phyloP scores from a whole-genome alignment of 768 basidiomycete genomes.

The Lyophyllum shimeji region DNA sequence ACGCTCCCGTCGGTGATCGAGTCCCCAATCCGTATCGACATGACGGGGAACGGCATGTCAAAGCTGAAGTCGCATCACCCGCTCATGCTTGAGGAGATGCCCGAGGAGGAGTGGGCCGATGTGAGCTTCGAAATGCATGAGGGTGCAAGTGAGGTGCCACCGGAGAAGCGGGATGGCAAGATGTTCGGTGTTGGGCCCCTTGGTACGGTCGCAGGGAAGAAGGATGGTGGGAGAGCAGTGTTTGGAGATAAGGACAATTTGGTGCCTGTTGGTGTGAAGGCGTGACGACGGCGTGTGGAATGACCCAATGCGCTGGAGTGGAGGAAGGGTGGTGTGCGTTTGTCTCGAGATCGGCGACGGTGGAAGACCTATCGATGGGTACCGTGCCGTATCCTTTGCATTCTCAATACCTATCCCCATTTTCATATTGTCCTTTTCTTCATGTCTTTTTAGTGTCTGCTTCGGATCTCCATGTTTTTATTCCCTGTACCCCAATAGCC shows the following conservation, averaged over 20 bases:
- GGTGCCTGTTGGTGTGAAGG: slow-evolving; percentile 15
- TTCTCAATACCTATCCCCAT: not conserved
- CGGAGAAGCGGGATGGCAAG: slow-evolving; percentile 14
- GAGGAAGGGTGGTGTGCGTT: not conserved
- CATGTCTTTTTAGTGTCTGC: not conserved
- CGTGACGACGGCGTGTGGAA: not conserved
- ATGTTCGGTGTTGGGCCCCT: slow-evolving; percentile 1
- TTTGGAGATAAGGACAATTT: slow-evolving; percentile 56
- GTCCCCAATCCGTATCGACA: slow-evolving; percentile 54
- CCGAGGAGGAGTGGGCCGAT: slow-evolving; percentile 53
- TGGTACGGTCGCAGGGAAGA: slow-evolving; percentile 11
- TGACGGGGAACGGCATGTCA: slow-evolving; percentile 17
- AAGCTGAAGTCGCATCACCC: slow-evolving; percentile 34
- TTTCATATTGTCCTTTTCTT: not conserved
- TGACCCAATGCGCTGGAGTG: not conserved
- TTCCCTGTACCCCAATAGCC: not conserved
- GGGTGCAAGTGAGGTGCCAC: slow-evolving; percentile 1
- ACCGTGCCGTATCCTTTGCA: not conserved
- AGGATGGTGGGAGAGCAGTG: slow-evolving; percentile 33
- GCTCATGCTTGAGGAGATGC: slow-evolving; percentile 58
- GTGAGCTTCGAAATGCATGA: slow-evolving; percentile 52
- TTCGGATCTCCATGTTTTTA: not conserved
- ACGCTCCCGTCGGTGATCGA: slow-evolving; percentile 15
- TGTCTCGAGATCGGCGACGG: not conserved
- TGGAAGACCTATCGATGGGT: not conserved